Base-by-base conservation (phyloP, 345 rosid genomes). In the Brassica carinata region DNA sequence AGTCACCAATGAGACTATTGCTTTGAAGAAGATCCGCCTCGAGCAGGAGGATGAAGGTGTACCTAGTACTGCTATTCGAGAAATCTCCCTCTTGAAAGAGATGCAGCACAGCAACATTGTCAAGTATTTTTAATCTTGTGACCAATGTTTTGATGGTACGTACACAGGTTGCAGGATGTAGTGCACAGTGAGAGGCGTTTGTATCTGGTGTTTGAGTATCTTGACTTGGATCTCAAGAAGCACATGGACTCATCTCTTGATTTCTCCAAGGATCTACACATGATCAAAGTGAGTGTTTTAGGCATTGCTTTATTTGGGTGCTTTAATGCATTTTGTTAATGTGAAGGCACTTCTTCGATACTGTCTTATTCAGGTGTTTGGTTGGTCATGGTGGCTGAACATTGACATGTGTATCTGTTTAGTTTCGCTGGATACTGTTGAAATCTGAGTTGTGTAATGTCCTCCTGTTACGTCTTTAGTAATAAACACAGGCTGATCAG, bases 1-100 rank as follows among this genome's bases (percentile, higher is more conserved):
- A 30, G 27, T 80, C 72, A 93, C 97, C 68, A 93, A 96, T 79
- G 96, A 90, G 82, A 96, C 98, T 0, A 93, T 96, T 33, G 99
- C 99, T 64, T 81, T 96, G 90, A 96, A 96, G 89, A 93, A 96
- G 90, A 96, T 96, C 63, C 91, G 99, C 30, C 76, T 96, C 72
- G 98, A 96, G 89, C 98, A 96, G 86, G 99, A 96, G 83, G 99
- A 96, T 72, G 99, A 96, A 82, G 99, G 99, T 67, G 99, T 96
- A 1, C 99, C 99, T 11, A 96, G 99, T 87, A 96, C 99, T 9
- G 98, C 99, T 1, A 96, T 96, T 33, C 84, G 99, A 77, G 98
- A 96, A 78, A 96, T 96, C 79, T 96, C 99, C 17, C 91, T 96
- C 79, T 77, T 93, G 90, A 96, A 96, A 83, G 99, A 96, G 85